Base-by-base conservation (phyloP, 2,329 filamentous ascomycete species). In the Aspergillus ibericus region DNA sequence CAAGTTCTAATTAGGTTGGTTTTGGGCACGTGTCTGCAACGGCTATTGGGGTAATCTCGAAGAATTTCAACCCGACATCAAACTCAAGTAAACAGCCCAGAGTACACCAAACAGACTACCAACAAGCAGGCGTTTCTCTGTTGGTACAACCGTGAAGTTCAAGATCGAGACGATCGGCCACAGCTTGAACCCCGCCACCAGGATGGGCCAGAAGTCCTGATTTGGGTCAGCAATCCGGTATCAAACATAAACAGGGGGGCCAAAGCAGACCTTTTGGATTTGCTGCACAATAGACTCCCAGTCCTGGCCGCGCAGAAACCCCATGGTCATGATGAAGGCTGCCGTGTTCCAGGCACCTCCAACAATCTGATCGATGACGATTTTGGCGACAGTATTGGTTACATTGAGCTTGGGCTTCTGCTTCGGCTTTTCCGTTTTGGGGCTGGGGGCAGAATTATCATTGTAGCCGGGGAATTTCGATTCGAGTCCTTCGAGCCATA, bases 401-500 rank as follows among this genome's bases (percentile, higher is more conserved):
- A 72, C 59, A 47, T 73, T 70, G n/a, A 71, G 61, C 50, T 57
- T 58, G 12, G 65, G 59, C 36, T 66, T 64, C 16, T 55, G 51
- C 35, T 65, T 44, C 35, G 59, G 60, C 42, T 61, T 60, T 18
- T 64, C 61, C 18, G 52, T 51, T 38, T 61, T 64, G 53, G 52
- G 29, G 25, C 60, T 64, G 12, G 61, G 47, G 25, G 20, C 44
- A 18, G 29, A 22, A 3, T 22, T 52, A 29, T 62, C 52, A 13
- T 56, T 58, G 34, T 56, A 78, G 0, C 81, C 82, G 0, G 84
- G 83, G 56, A 85, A 84, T 9, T 70, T 77, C 20, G 76, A 74
- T 70, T 86, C 83, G 29, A 86, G 77, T 29, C 78, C 78, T 55
- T 81, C 78, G 64, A 86, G 83, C 84, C 84, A 87, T 56, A 82